Evolutionary conservation across 106 monocot species (phyloP), one percentile per base, ranked within the genome.

Genomic region (Alisma plantagoaquatica): DNA sequence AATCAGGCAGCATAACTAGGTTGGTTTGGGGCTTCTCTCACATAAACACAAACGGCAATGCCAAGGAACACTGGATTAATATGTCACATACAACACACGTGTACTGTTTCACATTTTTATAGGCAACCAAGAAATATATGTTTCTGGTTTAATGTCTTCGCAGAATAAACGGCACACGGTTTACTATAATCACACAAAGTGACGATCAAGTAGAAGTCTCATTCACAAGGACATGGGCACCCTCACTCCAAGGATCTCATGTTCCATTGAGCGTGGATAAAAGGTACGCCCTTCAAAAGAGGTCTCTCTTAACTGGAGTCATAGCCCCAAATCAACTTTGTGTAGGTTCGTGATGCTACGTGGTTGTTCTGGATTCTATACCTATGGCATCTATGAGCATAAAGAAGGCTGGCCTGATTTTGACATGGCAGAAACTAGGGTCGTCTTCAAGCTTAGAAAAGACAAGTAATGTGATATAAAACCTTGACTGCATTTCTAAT

Each of bases 181-280:
- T 87, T 62, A 55, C 53, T 7, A 49, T 87, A 53, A 69, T 87
- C 31, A 19, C 33, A 22, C 65, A 72, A 59, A 69, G 73, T 41
- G 87, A 87, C 20, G 62, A 75, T 31, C 82, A 73, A 57, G 72
- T 78, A 15, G 87, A 87, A 53, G 78, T 87, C 51, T 87, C 87
- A 22, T 87, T 87, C 55, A 75, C 62, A 12, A 75, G 87, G 58
- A 78, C 23, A 11, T 87, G 87, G 87, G 69, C 77, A 66, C 61
- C 65, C 31, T 82, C 81, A 16, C 46, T 68, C 31, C 22, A 81
- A 56, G 87, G 87, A 43, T 66, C 32, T 21, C 7, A 30, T 29
- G 82, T 82, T n/a, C n/a, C n/a, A n/a, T n/a, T n/a, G n/a, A n/a
- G n/a, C n/a, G n/a, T n/a, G n/a, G n/a, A n/a, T n/a, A n/a, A n/a